Evolutionary conservation across 2,329 filamentous ascomycete species (phyloP).

Genomic region (Coniochaeta sp.): DNA sequence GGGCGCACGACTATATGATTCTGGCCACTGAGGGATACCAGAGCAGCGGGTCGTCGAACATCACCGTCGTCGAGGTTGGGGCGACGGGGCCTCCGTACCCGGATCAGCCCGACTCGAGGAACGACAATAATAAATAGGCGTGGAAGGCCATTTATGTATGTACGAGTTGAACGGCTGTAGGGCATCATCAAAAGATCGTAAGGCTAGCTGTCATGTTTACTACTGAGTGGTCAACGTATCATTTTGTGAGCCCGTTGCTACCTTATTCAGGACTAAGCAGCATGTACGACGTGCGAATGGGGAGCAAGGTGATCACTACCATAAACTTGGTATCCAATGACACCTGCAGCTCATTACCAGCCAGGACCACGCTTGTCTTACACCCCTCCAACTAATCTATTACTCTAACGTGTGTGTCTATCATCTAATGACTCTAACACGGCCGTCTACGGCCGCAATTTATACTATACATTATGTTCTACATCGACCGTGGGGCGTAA

Average conservation of each 20-base stretch:
- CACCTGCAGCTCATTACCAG: too few relatives aligned
- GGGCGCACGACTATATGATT: constrained; percentile 43
- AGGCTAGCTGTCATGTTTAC: background rate
- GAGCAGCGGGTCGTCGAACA: constrained; percentile 15
- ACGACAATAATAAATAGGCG: background rate
- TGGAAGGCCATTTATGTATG: background rate
- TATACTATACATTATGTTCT: too few relatives aligned
- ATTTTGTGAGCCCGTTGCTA: background rate
- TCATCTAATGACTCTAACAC: too few relatives aligned
- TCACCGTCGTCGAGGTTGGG: constrained; percentile 26
- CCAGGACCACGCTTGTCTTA: too few relatives aligned
- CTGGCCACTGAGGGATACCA: constrained; percentile 38
- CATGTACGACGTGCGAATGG: too few relatives aligned
- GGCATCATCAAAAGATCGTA: background rate
- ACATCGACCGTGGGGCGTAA: too few relatives aligned
- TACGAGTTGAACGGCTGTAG: background rate
- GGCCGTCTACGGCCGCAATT: too few relatives aligned
- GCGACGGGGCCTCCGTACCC: background rate
- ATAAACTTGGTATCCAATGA: too few relatives aligned
- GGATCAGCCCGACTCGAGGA: background rate
- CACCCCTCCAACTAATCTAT: too few relatives aligned
- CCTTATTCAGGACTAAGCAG: too few relatives aligned
- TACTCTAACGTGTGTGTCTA: too few relatives aligned
- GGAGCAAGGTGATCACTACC: too few relatives aligned
- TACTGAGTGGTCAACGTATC: background rate